Evolutionary conservation across 257 asterid genomes (phyloP), one percentile per base, ranked within the genome.

Genomic region (Penstemon barbatus): DNA sequence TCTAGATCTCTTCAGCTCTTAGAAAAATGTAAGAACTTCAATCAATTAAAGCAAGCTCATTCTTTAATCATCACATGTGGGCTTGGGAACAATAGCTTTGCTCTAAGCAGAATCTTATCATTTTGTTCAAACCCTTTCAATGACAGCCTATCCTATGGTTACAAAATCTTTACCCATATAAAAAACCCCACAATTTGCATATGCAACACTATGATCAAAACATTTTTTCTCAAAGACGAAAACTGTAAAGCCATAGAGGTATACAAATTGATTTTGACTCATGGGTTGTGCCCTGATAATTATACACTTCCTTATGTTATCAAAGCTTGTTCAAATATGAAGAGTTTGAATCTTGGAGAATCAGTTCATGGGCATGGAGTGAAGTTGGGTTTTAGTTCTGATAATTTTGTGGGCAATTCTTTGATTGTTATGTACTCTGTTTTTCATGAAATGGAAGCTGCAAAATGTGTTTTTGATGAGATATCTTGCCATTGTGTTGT

Each of bases 21-120:
- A 25, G 33, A 25, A 25, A 25, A 25, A 25, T 25, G 33, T 25
- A 25, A 25, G 33, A 25, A 25, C 33, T 25, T 25, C 33, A 25
- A 25, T 25, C 33, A 25, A 25, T 25, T 25, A 2, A 25, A 25
- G 33, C 33, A 25, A 25, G 33, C 33, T 25, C 33, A 25, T 25
- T 25, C 33, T 25, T 25, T 25, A 25, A 25, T 25, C 33, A 25
- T 25, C 33, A 25, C 33, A 25, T 25, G 33, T 25, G 33, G 33
- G 33, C 33, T 25, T 25, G 33, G 33, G 3, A 33, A 25, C 72
- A 89, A 77, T 51, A 76, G 62, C 75, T 89, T 81, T 74, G 94
- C 96, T 10, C 82, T 84, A 12, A 89, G 96, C 82, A 80, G 94
- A 15, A 71, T 85, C 71, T 68, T 89, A 59, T 91, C 91, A 43